Evolutionary conservation across 371 early-diverging fungal species (phyloP).

Genomic region (Rhizopus delemar): DNA sequence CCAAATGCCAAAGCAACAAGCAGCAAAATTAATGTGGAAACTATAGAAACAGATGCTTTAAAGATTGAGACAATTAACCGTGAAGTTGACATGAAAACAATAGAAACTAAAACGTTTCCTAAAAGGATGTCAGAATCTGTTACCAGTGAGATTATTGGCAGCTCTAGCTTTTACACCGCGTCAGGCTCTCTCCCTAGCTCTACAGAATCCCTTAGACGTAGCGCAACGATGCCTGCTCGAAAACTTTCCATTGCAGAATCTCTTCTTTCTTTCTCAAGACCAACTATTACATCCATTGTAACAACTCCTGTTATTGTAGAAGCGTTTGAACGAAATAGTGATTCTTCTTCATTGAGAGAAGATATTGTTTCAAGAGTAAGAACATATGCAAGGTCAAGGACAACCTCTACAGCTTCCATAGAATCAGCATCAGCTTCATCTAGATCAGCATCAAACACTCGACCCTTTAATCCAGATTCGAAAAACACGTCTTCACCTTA

Average conservation of each 20-base stretch:
- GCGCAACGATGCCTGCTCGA: background rate
- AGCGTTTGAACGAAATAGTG: background rate
- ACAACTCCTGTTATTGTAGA: background rate
- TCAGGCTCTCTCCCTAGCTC: background rate
- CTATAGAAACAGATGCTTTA: too few species aligned
- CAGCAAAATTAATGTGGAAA: too few species aligned
- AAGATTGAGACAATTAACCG: too few species aligned
- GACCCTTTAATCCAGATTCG: background rate
- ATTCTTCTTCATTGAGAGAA: background rate
- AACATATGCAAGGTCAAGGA: background rate
- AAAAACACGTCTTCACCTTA: background rate
- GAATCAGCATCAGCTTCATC: background rate
- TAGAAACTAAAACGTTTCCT: background rate
- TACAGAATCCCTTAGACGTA: background rate
- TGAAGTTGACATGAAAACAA: background rate
- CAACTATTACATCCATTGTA: background rate
- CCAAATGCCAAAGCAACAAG: background rate
- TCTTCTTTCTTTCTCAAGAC: background rate
- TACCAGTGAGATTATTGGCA: background rate
- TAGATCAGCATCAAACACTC: background rate
- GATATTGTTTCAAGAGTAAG: background rate
- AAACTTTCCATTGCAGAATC: background rate
- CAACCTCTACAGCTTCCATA: background rate
- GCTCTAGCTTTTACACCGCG: background rate
- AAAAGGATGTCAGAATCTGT: background rate